These are phyloP conservation scores for Calonectria crousiana DNA, from an alignment of 2,329 filamentous ascomycete genomes.

Conservation along the genomic window DNA sequence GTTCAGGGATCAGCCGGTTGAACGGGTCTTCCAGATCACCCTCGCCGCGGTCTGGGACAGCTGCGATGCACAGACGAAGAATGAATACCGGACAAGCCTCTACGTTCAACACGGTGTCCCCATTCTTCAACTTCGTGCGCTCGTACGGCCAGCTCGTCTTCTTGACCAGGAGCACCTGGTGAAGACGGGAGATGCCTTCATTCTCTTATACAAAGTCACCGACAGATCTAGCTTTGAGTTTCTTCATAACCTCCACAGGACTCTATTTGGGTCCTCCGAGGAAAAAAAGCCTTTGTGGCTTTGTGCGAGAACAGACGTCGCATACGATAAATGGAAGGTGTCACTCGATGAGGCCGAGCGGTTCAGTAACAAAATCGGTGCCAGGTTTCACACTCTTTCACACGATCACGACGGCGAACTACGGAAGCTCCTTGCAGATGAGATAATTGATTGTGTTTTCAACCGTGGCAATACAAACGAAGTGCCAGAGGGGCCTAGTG, in stretches of 20 bases:
- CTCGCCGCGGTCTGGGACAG: not conserved
- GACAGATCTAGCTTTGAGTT: not conserved
- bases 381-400: not conserved
- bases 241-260: not conserved
- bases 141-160: not conserved
- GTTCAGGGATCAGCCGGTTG: not conserved
- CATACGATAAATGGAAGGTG: not conserved
- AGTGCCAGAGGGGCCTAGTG: not conserved
- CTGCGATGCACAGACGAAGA: not conserved
- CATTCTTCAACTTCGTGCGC: not conserved
- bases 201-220: not conserved
- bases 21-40: not conserved
- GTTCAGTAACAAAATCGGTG: not conserved
- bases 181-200: not conserved
- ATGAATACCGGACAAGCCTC: not conserved
- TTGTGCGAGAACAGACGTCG: not conserved
- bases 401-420: not conserved
- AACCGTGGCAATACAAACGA: not conserved
- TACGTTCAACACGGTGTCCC: not conserved
- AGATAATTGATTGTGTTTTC: not conserved
- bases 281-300: not conserved
- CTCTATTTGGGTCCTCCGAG: not conserved
- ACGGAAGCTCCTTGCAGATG: not conserved
- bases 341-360: not conserved
- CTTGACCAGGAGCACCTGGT: not conserved